These are phyloP conservation scores for Ceratopteris richardii DNA, from an alignment of 75 land plant genomes.

Conservation along the genomic window DNA sequence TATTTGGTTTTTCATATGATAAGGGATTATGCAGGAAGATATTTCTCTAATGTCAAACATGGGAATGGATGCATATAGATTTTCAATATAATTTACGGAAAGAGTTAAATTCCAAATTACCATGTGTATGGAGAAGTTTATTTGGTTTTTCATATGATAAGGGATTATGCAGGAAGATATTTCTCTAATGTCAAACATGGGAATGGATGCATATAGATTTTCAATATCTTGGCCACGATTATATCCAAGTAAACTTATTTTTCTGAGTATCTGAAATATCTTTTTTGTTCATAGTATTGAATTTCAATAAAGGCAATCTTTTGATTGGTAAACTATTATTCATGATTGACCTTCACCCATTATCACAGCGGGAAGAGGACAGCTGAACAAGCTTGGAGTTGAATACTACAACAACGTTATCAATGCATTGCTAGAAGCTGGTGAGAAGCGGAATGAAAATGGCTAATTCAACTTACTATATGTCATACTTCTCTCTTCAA, in stretches of 20 bases:
- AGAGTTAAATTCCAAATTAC: too few relatives aligned
- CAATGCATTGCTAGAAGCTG: constrained; percentile 36
- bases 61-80: constrained; percentile 33
- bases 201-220: constrained; percentile 32
- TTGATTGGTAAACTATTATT: too few relatives aligned
- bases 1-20: too few relatives aligned
- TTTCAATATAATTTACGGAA: too few relatives aligned
- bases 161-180: constrained; percentile 19
- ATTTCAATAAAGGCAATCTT: too few relatives aligned
- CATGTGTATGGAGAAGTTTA: too few relatives aligned
- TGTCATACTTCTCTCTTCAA: too few relatives aligned
- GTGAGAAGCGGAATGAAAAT: too few relatives aligned
- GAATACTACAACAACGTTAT: constrained; percentile 64
- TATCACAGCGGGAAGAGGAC: constrained; percentile 35
- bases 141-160: too few relatives aligned
- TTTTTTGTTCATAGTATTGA: too few relatives aligned
- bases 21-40: constrained; percentile 18
- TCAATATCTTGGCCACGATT: constrained; percentile 38
- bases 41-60: constrained; percentile 17
- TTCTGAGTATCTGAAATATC: not conserved
- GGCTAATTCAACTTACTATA: too few relatives aligned
- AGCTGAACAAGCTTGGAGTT: constrained; percentile 43
- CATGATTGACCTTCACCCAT: too few relatives aligned
- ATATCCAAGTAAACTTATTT: constrained; percentile 15
- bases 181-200: constrained; percentile 19